Evolutionary conservation across 2,329 filamentous ascomycete species (phyloP).

Genomic region (Harringtonia aguacate): DNA sequence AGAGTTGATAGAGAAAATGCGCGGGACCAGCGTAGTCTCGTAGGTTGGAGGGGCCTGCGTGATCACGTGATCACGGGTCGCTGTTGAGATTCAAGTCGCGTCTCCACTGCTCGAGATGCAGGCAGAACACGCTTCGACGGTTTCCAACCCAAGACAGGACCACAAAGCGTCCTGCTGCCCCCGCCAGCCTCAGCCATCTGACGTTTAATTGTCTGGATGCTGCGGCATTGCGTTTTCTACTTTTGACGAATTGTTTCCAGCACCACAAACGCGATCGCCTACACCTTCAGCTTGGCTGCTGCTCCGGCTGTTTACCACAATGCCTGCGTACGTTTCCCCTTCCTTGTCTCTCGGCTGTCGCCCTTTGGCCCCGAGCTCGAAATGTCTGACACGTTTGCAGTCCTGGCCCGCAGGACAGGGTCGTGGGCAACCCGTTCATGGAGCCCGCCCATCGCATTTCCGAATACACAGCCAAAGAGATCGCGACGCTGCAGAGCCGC

Average conservation of each 20-base stretch:
- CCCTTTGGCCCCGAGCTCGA: too few relatives aligned
- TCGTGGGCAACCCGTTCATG: slow-evolving; percentile 69
- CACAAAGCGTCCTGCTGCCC: background rate
- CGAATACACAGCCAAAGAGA: slow-evolving; percentile 81
- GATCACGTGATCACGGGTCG: background rate
- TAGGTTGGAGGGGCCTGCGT: background rate
- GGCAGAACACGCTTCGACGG: background rate
- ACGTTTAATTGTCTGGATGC: too few relatives aligned
- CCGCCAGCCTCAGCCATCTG: background rate
- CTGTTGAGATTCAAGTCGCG: background rate
- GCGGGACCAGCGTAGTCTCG: too few relatives aligned
- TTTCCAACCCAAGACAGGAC: background rate
- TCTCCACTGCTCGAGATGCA: background rate
- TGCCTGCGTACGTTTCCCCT: slow-evolving; percentile 13
- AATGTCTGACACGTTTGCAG: slow-evolving; percentile 25
- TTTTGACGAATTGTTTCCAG: too few relatives aligned
- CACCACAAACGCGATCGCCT: too few relatives aligned
- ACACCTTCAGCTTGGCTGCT: too few relatives aligned
- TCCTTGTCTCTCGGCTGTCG: background rate
- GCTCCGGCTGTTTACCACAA: background rate
- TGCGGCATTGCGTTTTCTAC: too few relatives aligned
- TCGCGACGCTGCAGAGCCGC: slow-evolving; percentile 74
- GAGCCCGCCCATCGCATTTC: slow-evolving; percentile 52
- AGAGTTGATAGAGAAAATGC: too few relatives aligned
- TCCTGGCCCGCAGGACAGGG: slow-evolving; percentile 57